phyloP scores from a whole-genome alignment of 2,329 filamentous ascomycete genomes.

The Blastomyces percursus region DNA sequence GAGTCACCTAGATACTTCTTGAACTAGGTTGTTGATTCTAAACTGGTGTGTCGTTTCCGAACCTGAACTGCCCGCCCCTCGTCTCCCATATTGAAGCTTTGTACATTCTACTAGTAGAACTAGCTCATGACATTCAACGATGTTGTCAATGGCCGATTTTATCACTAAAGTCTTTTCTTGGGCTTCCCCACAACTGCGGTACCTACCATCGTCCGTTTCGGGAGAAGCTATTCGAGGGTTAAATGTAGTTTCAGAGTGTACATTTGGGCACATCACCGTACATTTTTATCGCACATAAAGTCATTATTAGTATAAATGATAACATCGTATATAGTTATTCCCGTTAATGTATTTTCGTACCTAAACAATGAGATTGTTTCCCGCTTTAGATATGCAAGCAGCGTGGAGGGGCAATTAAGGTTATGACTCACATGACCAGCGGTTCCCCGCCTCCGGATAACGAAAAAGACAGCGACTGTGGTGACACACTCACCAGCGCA shows the following conservation, averaged over 20 bases:
- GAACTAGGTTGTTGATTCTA: not conserved
- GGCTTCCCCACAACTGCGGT: not conserved
- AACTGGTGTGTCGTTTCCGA: not conserved
- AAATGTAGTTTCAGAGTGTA: not conserved
- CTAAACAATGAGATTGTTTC: not conserved
- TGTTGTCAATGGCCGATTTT: not conserved
- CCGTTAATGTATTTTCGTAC: not conserved
- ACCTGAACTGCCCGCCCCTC: not conserved
- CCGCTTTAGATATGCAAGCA: not conserved
- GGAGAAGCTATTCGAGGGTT: not conserved
- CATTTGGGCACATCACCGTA: not conserved
- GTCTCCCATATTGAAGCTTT: not conserved
- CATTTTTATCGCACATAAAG: not conserved
- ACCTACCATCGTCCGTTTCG: not conserved
- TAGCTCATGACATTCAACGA: not conserved
- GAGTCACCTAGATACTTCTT: not conserved
- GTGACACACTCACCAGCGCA: not conserved
- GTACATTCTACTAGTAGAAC: not conserved
- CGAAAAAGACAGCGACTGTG: not conserved
- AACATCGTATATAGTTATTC: not conserved
- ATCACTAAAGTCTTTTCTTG: not conserved
- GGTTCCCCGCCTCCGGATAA: not conserved
- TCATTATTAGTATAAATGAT: not conserved
- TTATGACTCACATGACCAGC: slow-evolving; percentile 2
- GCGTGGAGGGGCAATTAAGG: not conserved